Conservation (phyloP, 495 filamentous ascomycete genomes). For the Penicillium goetzii region DNA sequence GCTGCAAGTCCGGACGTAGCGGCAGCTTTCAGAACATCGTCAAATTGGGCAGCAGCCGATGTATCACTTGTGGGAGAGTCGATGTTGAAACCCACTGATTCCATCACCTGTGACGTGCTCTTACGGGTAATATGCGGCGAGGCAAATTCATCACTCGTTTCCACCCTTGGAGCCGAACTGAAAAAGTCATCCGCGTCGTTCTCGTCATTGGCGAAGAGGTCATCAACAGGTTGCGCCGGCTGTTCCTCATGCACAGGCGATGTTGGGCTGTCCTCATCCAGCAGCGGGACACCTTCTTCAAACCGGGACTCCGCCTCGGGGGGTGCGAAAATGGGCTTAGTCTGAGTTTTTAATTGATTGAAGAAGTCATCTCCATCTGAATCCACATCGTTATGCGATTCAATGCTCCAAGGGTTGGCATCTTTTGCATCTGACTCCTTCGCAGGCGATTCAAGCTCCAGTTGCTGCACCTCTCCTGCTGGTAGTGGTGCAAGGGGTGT, state of each 20-base stretch:
- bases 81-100: conserved; percentile 32
- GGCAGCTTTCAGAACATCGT: conserved; percentile 35
- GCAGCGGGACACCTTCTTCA: conserved; percentile 51
- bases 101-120: conserved; percentile 48
- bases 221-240: conserved; percentile 25
- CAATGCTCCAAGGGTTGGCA: conserved; percentile 38
- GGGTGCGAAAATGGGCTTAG: conserved; percentile 50
- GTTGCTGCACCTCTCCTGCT: background rate
- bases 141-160: conserved; percentile 18
- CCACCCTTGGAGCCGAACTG: conserved; percentile 19
- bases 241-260: conserved; percentile 26
- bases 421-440: conserved; percentile 23
- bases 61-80: conserved; percentile 39
- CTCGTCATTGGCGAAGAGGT: conserved; percentile 43
- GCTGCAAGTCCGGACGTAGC: conserved; percentile 23
- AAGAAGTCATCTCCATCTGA: conserved; percentile 54
- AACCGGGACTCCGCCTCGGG: conserved; percentile 51
- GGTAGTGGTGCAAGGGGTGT: background rate
- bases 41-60: conserved; percentile 39
- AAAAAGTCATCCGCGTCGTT: conserved; percentile 48
- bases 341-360: conserved; percentile 52
- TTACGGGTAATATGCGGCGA: conserved; percentile 45
- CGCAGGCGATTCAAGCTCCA: conserved; percentile 8
- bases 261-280: conserved; percentile 36
- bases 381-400: conserved; percentile 36